Percentiles rank a stretch among this genome's conserved stretches.
Conservation (phyloP, 192 early-diverging fungal species). For the Coemansia sp. region DNA sequence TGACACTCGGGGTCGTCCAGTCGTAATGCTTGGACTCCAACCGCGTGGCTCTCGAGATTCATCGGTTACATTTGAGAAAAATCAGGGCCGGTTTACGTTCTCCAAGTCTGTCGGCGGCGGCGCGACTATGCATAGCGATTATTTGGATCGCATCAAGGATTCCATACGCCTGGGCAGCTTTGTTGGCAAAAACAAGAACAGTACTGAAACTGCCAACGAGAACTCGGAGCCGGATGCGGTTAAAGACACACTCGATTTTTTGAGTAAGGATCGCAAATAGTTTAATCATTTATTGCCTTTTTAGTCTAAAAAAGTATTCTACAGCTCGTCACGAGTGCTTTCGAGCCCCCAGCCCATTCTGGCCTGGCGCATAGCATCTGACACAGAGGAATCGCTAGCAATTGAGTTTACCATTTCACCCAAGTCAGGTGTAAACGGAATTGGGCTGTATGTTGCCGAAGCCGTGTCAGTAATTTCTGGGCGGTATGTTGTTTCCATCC, state of each 20-base stretch:
- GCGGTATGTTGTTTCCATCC: slow-evolving; percentile 41
- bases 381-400: slow-evolving; percentile 35
- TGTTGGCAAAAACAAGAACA: not conserved
- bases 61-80: not conserved
- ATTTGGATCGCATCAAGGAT: slow-evolving; percentile 17
- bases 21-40: slow-evolving; percentile 21
- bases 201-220: not conserved
- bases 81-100: slow-evolving; percentile 15
- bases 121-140: not conserved
- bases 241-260: not conserved
- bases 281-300: not conserved
- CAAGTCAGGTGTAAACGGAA: slow-evolving; percentile 46
- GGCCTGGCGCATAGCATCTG: slow-evolving; percentile 39
- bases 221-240: not conserved
- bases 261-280: not conserved
- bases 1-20: slow-evolving; percentile 42
- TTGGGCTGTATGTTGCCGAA: slow-evolving; percentile 24
- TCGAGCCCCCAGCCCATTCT: slow-evolving; percentile 6
- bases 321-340: slow-evolving; percentile 30
- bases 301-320: slow-evolving; percentile 5
- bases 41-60: slow-evolving; percentile 31
- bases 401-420: slow-evolving; percentile 34
- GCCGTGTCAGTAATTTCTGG: slow-evolving; percentile 26
- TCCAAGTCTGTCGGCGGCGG: not conserved
- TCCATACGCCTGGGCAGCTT: slow-evolving; percentile 11